Conservation (phyloP, 2,329 filamentous ascomycete species). For the Cephalotrichum gorgonifer region DNA sequence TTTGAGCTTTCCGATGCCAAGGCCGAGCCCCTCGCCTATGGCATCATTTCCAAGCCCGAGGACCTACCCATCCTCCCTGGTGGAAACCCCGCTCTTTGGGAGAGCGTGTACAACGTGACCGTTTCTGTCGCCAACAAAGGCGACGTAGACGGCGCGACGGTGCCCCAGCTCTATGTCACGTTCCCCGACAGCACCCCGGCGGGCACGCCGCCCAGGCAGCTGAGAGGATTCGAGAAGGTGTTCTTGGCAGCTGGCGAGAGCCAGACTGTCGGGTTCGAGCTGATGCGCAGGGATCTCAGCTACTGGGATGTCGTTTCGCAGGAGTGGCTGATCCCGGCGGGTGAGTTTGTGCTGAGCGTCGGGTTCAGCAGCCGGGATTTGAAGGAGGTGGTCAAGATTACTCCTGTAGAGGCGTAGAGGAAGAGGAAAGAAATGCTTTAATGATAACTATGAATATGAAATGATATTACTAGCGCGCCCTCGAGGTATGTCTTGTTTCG, state of each 20-base stretch:
- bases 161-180: conserved; percentile 37
- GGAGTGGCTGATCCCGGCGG: conserved; percentile 45
- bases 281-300: conserved; percentile 56
- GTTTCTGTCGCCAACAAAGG: conserved; percentile 33
- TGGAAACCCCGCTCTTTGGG: conserved; percentile 36
- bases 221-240: conserved; percentile 58
- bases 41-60: conserved; percentile 23
- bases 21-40: conserved; percentile 18
- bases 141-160: conserved; percentile 29
- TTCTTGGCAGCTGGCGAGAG: conserved; percentile 33
- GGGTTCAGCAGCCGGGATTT: conserved; percentile 37
- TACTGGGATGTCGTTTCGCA: conserved; percentile 53
- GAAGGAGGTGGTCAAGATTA: no score
- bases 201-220: conserved; percentile 39
- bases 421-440: no score
- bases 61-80: conserved; percentile 28
- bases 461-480: no score
- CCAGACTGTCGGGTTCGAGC: conserved; percentile 33
- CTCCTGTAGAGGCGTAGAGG: no score
- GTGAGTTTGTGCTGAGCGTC: conserved; percentile 31
- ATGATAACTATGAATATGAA: no score
- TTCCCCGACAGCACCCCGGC: conserved; percentile 20
- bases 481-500: no score
- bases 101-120: conserved; percentile 27
- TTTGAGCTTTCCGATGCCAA: conserved; percentile 35